Evolutionary conservation across 148 eudicot species (phyloP).

Genomic region (Cornus kousa): DNA sequence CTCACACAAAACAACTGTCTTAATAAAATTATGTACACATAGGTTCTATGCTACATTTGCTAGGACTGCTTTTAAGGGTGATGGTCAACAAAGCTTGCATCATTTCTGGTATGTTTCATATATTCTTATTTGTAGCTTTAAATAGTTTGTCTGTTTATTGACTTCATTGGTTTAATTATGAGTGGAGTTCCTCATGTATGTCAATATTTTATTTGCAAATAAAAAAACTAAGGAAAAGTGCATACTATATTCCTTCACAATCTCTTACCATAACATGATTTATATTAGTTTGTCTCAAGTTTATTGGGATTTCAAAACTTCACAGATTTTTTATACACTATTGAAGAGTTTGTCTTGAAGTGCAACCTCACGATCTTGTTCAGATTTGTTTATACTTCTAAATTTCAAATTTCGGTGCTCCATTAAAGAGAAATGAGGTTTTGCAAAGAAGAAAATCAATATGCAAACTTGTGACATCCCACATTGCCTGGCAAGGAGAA

Average conservation of each 20-base stretch:
- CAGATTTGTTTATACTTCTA: too few relatives aligned
- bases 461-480: too few relatives aligned
- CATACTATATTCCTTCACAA: not conserved
- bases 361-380: too few relatives aligned
- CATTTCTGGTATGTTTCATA: constrained; percentile 71
- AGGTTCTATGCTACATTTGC: constrained; percentile 97
- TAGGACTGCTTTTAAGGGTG: constrained; percentile 94
- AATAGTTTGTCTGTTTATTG: not conserved
- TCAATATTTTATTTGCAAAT: not conserved
- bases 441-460: too few relatives aligned
- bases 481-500: too few relatives aligned
- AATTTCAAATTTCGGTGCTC: too few relatives aligned
- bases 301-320: too few relatives aligned
- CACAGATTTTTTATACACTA: too few relatives aligned
- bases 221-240: not conserved
- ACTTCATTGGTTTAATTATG: not conserved
- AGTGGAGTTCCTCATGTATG: not conserved
- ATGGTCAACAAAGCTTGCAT: constrained; percentile 92
- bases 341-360: too few relatives aligned
- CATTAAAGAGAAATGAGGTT: too few relatives aligned
- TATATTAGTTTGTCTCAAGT: too few relatives aligned
- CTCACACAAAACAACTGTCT: constrained; percentile 11
- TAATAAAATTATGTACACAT: constrained; percentile 20
- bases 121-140: constrained; percentile 1
- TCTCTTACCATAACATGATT: not conserved